Conservation (phyloP, 768 basidiomycete species). For the Lactifluus pinguis region DNA sequence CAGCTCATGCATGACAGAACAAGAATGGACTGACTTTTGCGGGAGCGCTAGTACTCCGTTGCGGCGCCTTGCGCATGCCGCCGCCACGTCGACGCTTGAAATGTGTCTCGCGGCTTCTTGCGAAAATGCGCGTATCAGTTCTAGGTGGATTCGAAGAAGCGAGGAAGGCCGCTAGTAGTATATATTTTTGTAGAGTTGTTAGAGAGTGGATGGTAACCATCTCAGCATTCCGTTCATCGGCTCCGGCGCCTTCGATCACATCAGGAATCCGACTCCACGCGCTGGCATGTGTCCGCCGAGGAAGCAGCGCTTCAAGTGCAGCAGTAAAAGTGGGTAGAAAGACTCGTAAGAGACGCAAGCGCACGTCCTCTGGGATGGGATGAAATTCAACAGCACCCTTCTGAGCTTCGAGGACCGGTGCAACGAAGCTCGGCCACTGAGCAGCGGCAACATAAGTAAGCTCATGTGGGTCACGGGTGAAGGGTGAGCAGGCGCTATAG, state of each 20-base stretch:
- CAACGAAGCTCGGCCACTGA: conserved; percentile 72
- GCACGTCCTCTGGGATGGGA: conserved; percentile 31
- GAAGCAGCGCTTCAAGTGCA: conserved; percentile 60
- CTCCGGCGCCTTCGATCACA: conserved; percentile 21
- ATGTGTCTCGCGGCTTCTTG: conserved; percentile 57
- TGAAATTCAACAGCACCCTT: conserved; percentile 20
- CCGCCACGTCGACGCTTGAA: conserved; percentile 39
- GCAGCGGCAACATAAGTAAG: conserved; percentile 69
- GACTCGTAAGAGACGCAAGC: conserved; percentile 54
- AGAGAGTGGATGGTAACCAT: conserved; percentile 31
- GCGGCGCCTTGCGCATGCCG: conserved; percentile 23
- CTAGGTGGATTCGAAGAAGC: conserved; percentile 80
- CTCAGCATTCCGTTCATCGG: conserved; percentile 7
- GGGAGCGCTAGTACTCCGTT: conserved; percentile 17
- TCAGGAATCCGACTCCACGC: conserved; percentile 52
- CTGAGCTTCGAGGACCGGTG: conserved; percentile 48
- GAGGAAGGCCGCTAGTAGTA: conserved; percentile 68
- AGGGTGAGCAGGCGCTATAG: conserved; percentile 52
- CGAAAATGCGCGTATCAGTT: conserved; percentile 78
- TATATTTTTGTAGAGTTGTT: conserved; percentile 63
- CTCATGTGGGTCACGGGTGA: conserved; percentile 59
- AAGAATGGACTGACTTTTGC: conserved; percentile 23
- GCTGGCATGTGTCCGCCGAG: conserved; percentile 53
- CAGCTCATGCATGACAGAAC: background rate
- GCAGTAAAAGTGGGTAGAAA: conserved; percentile 55